Conservation (phyloP, 176 grass and related monocot species). For the Otatea glauca region DNA sequence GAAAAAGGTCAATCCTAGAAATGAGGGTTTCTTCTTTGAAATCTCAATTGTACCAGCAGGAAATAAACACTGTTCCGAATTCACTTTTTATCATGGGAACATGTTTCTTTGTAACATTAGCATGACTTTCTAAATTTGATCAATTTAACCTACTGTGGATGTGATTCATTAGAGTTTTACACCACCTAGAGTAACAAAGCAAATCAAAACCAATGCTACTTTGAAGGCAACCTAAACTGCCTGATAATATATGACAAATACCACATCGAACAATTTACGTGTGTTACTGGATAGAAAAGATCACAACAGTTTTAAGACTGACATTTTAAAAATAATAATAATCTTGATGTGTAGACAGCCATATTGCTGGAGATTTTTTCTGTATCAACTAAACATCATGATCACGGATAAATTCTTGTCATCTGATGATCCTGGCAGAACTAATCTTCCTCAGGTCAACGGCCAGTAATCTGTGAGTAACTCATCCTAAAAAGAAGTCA, state of each 20-base stretch:
- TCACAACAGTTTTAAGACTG: neutral
- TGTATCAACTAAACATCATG: slow-evolving; percentile 12
- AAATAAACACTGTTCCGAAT: slow-evolving; percentile 6
- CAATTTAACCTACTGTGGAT: neutral
- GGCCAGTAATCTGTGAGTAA: neutral
- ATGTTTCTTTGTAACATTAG: neutral
- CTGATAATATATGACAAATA: neutral
- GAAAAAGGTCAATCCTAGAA: slow-evolving; percentile 29
- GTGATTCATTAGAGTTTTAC: slow-evolving; percentile 37
- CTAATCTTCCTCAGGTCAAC: slow-evolving; percentile 36
- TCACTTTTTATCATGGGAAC: neutral
- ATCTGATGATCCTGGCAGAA: neutral
- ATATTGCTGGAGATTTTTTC: neutral
- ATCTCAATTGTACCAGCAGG: slow-evolving; percentile 11
- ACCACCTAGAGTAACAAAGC: neutral
- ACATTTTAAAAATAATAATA: slow-evolving; percentile 10
- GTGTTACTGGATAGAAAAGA: neutral
- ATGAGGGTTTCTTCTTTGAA: slow-evolving; percentile 16
- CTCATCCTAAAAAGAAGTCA: slow-evolving; percentile 1
- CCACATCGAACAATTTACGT: neutral
- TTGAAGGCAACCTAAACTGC: neutral
- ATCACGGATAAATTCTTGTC: neutral
- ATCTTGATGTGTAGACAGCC: neutral
- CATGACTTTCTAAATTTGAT: slow-evolving; percentile 28
- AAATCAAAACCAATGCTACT: neutral